These are phyloP conservation scores for Rhododendron vialii DNA, from an alignment of 148 eudicot species.

Conservation along the genomic window DNA sequence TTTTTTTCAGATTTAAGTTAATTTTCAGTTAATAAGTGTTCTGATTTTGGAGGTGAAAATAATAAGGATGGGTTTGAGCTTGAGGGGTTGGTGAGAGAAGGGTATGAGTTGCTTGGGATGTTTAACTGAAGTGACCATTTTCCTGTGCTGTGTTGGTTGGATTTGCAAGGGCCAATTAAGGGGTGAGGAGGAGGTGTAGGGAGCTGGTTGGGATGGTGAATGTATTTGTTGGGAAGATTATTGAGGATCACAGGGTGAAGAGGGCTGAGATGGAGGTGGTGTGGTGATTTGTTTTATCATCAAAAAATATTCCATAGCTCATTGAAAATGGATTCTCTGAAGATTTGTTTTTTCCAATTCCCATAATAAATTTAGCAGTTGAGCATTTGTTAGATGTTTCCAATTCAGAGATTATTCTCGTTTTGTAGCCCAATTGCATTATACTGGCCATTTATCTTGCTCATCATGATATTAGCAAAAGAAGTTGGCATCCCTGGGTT, in stretches of 20 bases:
- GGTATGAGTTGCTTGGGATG: constrained; percentile 71
- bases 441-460: not conserved
- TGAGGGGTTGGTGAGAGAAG: constrained; percentile 69
- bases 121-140: constrained; percentile 95
- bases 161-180: constrained; percentile 39
- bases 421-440: not conserved
- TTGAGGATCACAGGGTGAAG: constrained; percentile 48
- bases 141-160: constrained; percentile 60
- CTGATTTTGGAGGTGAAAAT: constrained; percentile 22
- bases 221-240: constrained; percentile 59
- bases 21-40: not conserved
- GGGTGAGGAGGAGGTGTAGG: constrained; percentile 70
- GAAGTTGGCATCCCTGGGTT: constrained; percentile 81
- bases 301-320: not conserved
- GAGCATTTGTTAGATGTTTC: not conserved
- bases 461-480: no score
- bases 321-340: not conserved
- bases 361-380: not conserved
- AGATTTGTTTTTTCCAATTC: not conserved
- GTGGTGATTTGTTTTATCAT: constrained; percentile 16
- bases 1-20: no score
- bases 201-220: constrained; percentile 49
- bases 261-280: constrained; percentile 5
- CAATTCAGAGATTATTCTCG: no score
- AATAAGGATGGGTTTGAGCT: constrained; percentile 22